Evolutionary conservation across 2,329 filamentous ascomycete species (phyloP), one percentile per base, ranked within the genome.

Genomic region (Fusarium coicis): DNA sequence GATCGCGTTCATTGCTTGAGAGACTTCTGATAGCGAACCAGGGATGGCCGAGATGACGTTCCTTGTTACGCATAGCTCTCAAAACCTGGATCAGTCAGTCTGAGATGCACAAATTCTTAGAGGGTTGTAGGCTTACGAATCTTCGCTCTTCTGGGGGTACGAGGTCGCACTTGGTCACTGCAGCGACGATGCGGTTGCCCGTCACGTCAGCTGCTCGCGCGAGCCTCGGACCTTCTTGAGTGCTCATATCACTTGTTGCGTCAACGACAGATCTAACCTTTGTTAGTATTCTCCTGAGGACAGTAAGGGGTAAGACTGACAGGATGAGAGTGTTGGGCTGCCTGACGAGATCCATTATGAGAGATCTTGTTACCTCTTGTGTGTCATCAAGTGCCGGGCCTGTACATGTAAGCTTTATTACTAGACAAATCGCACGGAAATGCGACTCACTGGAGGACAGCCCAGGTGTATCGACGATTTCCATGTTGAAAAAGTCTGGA

Each of bases 351-450:
- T 54, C 19, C 10, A 54, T 14, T 2, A 40, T 39, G 15, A 54
- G 19, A 28, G 34, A 12, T 28, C 50, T 39, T 12, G 50, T 39
- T 12, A 39, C 0, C 4, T 54, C 50, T 4, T 53, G 50, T 0
- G 12, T 12, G 7, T 39, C 50, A 39, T 39, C 34, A n/a, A 28
- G 10, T 0, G 15, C 0, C 5, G 19, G 19, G 2, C 7, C 50
- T 54, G 1, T 37, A 10, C 8, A 34, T 34, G 32, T 34, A 34
- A 34, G 32, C 32, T 8, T 34, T 34, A 14, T 2, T 34, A 34
- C 32, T 16, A 34, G 6, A 16, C 7, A 16, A 1, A 3, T 4
- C 2, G 32, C 14, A 36, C 1, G 15, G 7, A 16, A 4, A 36
- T 36, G 15, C 21, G 2, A 12, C 34, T n/a, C 1, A 40, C 50